These are phyloP conservation scores for Cryphonectria japonica DNA, from an alignment of 2,329 filamentous ascomycete species.

Conservation along the genomic window DNA sequence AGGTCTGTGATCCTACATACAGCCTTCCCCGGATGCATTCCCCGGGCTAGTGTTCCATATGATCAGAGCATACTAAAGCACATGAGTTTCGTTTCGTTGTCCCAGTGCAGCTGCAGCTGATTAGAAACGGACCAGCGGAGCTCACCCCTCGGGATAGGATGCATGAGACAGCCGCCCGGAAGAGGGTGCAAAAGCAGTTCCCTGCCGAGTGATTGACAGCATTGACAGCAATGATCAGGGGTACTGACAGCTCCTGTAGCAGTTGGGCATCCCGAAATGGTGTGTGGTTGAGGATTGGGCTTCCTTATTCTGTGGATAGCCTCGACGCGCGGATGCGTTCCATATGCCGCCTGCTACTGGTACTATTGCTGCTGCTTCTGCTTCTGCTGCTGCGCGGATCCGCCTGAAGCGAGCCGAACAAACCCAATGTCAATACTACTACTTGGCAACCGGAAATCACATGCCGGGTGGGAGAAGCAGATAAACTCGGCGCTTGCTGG, in stretches of 20 bases:
- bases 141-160: background rate
- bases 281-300: background rate
- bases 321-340: background rate
- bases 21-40: background rate
- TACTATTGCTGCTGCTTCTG: background rate
- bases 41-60: background rate
- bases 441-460: background rate
- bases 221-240: background rate
- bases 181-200: background rate
- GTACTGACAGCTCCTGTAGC: background rate
- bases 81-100: background rate
- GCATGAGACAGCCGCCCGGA: background rate
- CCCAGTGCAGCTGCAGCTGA: background rate
- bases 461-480: background rate
- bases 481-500: background rate
- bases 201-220: background rate
- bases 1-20: background rate
- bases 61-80: background rate
- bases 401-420: background rate
- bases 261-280: background rate
- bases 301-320: background rate
- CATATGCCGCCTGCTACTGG: background rate
- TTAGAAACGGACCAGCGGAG: background rate
- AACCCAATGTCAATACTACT: background rate
- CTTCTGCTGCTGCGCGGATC: background rate